These are phyloP conservation scores for Pholiota adiposa DNA, from an alignment of 1,284 basidiomycete genomes.

Conservation along the genomic window DNA sequence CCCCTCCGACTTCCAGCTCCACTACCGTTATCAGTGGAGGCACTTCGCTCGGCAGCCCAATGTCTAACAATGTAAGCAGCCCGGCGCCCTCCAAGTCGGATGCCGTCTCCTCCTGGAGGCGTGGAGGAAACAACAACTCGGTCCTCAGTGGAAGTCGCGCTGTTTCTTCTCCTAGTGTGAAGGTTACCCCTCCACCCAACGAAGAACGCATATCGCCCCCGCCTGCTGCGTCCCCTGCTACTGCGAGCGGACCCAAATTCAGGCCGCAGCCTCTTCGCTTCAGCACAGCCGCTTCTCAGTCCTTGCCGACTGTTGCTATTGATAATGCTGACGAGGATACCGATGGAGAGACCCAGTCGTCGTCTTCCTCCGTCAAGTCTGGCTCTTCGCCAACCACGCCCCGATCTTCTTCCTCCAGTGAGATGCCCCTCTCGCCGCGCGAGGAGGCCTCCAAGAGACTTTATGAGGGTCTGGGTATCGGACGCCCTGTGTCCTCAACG, in stretches of 20 bases:
- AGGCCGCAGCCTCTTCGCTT: constrained; percentile 77
- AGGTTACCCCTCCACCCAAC: constrained; percentile 69
- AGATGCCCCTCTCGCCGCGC: constrained; percentile 71
- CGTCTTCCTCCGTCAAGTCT: constrained; percentile 55
- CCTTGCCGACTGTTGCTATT: constrained; percentile 62
- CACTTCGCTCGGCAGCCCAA: constrained; percentile 60
- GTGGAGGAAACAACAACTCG: constrained; percentile 69
- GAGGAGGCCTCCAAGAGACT: constrained; percentile 82
- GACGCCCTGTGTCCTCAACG: constrained; percentile 56
- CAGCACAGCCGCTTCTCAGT: constrained; percentile 52
- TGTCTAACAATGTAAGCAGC: constrained; percentile 40
- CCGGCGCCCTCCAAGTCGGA: constrained; percentile 71
- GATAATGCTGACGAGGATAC: constrained; percentile 53
- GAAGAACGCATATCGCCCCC: constrained; percentile 62
- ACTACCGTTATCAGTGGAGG: constrained; percentile 76
- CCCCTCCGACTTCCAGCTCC: constrained; percentile 59
- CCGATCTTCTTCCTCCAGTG: constrained; percentile 66
- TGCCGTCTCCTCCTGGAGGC: constrained; percentile 75
- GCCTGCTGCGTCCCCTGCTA: constrained; percentile 34
- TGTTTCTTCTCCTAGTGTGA: constrained; percentile 65
- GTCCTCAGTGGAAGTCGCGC: constrained; percentile 66
- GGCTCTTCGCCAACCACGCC: constrained; percentile 74
- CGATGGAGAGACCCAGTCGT: constrained; percentile 61
- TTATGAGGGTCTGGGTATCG: constrained; percentile 82
- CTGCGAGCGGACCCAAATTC: constrained; percentile 43